Percentiles rank a stretch among this genome's conserved stretches.
These are phyloP conservation scores for Salicornia ramosissima DNA, from an alignment of 148 eudicot genomes.

Conservation along the genomic window DNA sequence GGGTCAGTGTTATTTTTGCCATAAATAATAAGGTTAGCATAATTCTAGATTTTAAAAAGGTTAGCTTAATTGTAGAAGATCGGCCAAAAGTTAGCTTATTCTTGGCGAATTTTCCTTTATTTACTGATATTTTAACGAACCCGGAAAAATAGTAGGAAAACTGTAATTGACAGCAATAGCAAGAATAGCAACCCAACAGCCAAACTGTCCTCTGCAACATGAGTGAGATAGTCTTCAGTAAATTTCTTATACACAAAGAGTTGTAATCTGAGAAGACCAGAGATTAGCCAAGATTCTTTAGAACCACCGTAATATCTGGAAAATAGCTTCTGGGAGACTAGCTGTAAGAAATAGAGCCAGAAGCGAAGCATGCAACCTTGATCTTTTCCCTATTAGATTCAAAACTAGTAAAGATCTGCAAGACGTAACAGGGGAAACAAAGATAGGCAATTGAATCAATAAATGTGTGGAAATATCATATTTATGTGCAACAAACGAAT, in stretches of 20 bases:
- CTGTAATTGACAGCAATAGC: slow-evolving; percentile 33
- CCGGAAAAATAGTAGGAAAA: slow-evolving; percentile 35
- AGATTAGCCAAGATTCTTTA: slow-evolving; percentile 5
- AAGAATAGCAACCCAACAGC: slow-evolving; percentile 45
- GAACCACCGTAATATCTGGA: slow-evolving; percentile 40
- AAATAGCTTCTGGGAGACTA: slow-evolving; percentile 35
- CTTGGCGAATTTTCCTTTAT: too few species aligned
- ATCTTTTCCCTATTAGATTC: slow-evolving; percentile 37
- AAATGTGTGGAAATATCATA: background rate
- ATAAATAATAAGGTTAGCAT: too few species aligned
- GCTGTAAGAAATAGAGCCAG: slow-evolving; percentile 33
- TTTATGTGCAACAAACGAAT: background rate
- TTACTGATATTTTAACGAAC: too few species aligned
- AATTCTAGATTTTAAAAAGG: too few species aligned
- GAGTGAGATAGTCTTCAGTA: slow-evolving; percentile 15
- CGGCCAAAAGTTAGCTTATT: too few species aligned
- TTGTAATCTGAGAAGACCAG: slow-evolving; percentile 8
- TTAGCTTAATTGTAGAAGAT: too few species aligned
- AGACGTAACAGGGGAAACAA: background rate
- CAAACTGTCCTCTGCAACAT: slow-evolving; percentile 49
- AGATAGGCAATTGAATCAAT: background rate
- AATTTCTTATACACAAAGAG: background rate
- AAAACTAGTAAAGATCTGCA: slow-evolving; percentile 35
- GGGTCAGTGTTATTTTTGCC: too few species aligned
- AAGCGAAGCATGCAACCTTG: slow-evolving; percentile 37